A percentile compares a stretch with the other conserved stretches of the same genome.
These are phyloP conservation scores for Neopestalotiopsis sp. DNA, from an alignment of 2,329 filamentous ascomycete genomes.

Conservation along the genomic window DNA sequence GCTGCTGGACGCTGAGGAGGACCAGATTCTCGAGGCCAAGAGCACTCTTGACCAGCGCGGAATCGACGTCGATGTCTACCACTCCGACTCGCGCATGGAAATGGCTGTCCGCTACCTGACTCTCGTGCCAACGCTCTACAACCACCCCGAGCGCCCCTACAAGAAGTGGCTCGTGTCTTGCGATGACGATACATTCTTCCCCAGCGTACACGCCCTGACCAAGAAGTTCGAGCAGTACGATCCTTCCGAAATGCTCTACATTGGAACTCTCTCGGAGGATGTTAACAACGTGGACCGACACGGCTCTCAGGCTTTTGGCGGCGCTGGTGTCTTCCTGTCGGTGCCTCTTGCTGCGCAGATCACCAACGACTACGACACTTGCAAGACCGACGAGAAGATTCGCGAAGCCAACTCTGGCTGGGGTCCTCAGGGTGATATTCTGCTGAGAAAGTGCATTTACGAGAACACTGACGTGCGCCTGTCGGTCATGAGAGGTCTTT, in stretches of 20 bases:
- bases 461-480: conserved; percentile 64
- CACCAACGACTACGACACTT: conserved; percentile 48
- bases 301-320: conserved; percentile 68
- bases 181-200: conserved; percentile 71
- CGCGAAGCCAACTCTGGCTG: conserved; percentile 61
- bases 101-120: conserved; percentile 65
- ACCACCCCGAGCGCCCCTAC: conserved; percentile 49
- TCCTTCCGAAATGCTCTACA: conserved; percentile 57
- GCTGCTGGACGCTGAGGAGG: conserved; percentile 56
- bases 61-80: conserved; percentile 62
- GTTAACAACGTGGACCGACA: conserved; percentile 63
- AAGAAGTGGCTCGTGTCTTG: conserved; percentile 67
- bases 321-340: conserved; percentile 67
- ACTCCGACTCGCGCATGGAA: conserved; percentile 55
- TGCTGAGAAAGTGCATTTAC: conserved; percentile 68
- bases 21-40: conserved; percentile 54
- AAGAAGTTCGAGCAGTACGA: conserved; percentile 58
- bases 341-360: conserved; percentile 52
- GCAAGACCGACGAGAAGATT: conserved; percentile 55
- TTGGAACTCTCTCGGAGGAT: conserved; percentile 67
- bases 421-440: conserved; percentile 65
- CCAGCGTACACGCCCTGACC: conserved; percentile 59
- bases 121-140: conserved; percentile 59
- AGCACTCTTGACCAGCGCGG: conserved; percentile 52
- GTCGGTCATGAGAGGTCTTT: conserved; percentile 60